A percentile compares a stretch with the other conserved stretches of the same genome.
These are phyloP conservation scores for Pichia nanzhaoensis DNA, from an alignment of 805 yeast genomes.

Conservation along the genomic window DNA sequence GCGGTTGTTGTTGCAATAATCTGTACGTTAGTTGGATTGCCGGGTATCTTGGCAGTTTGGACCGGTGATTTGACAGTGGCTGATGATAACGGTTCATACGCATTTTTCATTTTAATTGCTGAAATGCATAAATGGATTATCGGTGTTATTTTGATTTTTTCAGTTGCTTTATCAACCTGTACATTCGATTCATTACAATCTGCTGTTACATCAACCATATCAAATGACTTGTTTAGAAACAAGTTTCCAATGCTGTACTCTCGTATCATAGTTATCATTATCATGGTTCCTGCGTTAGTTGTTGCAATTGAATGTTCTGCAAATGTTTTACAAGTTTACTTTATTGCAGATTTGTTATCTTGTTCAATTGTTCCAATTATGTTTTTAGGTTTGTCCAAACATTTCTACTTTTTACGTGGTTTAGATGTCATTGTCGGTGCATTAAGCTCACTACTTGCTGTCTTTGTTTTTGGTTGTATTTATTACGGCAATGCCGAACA, in stretches of 20 bases:
- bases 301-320: conserved; percentile 79
- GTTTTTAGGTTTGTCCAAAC: conserved; percentile 66
- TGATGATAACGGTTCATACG: conserved; percentile 54
- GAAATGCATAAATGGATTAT: conserved; percentile 81
- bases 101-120: conserved; percentile 65
- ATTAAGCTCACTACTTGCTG: conserved; percentile 71
- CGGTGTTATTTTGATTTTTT: conserved; percentile 74
- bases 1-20: conserved; percentile 56
- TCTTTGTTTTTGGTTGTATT: conserved; percentile 76
- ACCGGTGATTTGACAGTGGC: conserved; percentile 54
- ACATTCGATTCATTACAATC: conserved; percentile 86
- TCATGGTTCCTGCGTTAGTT: conserved; percentile 83
- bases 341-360: conserved; percentile 86
- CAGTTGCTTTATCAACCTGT: conserved; percentile 72
- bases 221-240: conserved; percentile 86
- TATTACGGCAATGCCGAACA: conserved; percentile 66
- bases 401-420: conserved; percentile 65
- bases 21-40: conserved; percentile 66
- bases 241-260: conserved; percentile 59
- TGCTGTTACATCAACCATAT: conserved; percentile 80
- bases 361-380: conserved; percentile 81
- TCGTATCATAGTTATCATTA: conserved; percentile 61
- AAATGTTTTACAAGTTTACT: conserved; percentile 76
- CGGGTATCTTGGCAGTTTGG: conserved; percentile 92
- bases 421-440: conserved; percentile 82